Conservation (phyloP, 768 basidiomycete species). For the Kwoniella sp. region DNA sequence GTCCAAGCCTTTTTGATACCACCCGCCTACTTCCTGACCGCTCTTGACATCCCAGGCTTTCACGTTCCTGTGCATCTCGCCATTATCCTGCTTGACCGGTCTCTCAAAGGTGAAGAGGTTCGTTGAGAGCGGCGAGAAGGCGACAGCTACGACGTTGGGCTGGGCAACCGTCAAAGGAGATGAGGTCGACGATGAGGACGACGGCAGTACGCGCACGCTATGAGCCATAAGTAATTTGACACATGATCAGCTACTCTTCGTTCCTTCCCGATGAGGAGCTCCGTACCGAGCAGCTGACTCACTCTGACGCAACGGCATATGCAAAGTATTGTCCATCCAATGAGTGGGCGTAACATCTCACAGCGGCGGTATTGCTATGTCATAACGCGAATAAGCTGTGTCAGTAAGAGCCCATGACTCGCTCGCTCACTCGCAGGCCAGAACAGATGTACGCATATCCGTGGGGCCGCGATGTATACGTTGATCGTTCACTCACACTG, state of each 20-base stretch:
- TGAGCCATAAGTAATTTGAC: background rate
- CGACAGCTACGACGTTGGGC: conserved; percentile 74
- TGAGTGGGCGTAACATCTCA: conserved; percentile 78
- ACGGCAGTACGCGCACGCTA: conserved; percentile 54
- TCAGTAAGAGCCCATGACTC: too few relatives aligned
- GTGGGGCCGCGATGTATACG: too few relatives aligned
- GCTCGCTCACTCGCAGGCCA: conserved; percentile 22
- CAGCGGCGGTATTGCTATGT: conserved; percentile 58
- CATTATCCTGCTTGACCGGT: conserved; percentile 84
- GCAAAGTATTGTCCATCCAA: conserved; percentile 84
- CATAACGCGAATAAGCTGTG: conserved; percentile 5
- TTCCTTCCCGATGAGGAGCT: too few relatives aligned
- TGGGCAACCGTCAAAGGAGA: conserved; percentile 68
- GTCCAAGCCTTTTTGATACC: conserved; percentile 87
- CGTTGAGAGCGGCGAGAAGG: conserved; percentile 89
- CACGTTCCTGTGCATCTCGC: conserved; percentile 89
- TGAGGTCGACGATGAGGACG: conserved; percentile 74
- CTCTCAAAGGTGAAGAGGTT: conserved; percentile 97
- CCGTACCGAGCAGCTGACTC: conserved; percentile 58
- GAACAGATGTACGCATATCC: too few relatives aligned
- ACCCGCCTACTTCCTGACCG: conserved; percentile 81
- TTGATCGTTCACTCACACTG: conserved; percentile 47
- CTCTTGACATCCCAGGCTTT: conserved; percentile 83
- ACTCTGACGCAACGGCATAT: conserved; percentile 76
- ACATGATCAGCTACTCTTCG: too few relatives aligned